Conservation (phyloP, 176 grass and related monocot species). For the Lolium multiflorum region DNA sequence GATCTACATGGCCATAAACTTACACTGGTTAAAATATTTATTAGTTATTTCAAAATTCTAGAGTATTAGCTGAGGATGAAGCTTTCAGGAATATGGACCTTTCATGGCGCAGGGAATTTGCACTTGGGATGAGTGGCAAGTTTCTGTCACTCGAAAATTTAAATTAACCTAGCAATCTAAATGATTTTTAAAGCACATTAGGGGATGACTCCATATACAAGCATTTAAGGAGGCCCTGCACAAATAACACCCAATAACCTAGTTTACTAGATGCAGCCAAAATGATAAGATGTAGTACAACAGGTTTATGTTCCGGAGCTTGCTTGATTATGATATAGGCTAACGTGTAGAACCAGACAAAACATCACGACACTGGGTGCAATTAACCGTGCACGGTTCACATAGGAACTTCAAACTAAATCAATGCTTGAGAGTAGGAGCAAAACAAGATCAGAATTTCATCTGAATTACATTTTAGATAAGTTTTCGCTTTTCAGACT, state of each 20-base stretch:
- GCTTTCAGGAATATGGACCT: slow-evolving; percentile 2
- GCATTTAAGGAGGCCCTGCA: not conserved
- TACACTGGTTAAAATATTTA: not conserved
- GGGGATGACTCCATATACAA: not conserved
- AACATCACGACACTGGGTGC: not conserved
- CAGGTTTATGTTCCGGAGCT: not conserved
- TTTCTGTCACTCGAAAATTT: not conserved
- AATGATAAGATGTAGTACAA: not conserved
- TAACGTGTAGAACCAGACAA: slow-evolving; percentile 16
- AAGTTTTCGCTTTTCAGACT: slow-evolving; percentile 5
- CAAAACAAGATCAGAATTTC: not conserved
- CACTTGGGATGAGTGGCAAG: not conserved
- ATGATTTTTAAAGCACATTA: not conserved
- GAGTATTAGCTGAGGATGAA: not conserved
- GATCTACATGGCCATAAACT: not conserved
- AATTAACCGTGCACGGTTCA: slow-evolving; percentile 22
- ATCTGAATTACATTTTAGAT: not conserved
- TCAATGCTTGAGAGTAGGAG: not conserved
- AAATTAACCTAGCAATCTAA: not conserved
- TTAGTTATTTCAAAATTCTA: not conserved
- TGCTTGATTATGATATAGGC: not conserved
- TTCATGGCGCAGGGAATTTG: not conserved
- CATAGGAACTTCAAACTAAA: not conserved
- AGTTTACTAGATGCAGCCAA: slow-evolving; percentile 7
- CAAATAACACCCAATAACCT: not conserved